Evolutionary conservation across 2,329 filamentous ascomycete species (phyloP).

Genomic region (Ambrosiella xylebori): DNA sequence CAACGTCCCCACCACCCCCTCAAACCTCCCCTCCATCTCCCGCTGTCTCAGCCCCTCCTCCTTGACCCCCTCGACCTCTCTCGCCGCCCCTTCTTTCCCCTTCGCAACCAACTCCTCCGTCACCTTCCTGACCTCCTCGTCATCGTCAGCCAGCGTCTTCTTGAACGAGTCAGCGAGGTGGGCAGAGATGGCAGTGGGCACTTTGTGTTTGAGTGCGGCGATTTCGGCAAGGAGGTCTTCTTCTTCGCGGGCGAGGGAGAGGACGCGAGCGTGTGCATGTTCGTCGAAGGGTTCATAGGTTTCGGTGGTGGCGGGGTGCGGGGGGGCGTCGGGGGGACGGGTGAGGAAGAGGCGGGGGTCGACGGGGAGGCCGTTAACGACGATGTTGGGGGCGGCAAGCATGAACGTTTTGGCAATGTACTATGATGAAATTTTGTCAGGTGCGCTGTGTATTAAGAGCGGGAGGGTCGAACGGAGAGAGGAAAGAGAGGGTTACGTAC

Average conservation of each 20-base stretch:
- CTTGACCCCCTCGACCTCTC: slow-evolving; percentile 19
- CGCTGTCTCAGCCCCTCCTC: slow-evolving; percentile 31
- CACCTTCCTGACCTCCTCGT: slow-evolving; percentile 24
- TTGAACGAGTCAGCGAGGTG: slow-evolving; percentile 25
- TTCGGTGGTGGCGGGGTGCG: slow-evolving; percentile 21
- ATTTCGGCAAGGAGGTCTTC: slow-evolving; percentile 48
- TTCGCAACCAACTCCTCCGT: slow-evolving; percentile 14
- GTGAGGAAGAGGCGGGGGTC: slow-evolving; percentile 44
- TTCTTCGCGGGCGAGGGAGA: slow-evolving; percentile 42
- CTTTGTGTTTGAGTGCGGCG: slow-evolving; percentile 37
- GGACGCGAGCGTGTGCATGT: slow-evolving; percentile 39
- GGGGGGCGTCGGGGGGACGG: slow-evolving; percentile 31
- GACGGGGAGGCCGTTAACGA: slow-evolving; percentile 43
- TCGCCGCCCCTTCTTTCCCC: slow-evolving; percentile 15
- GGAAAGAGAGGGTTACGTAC: slow-evolving; percentile 21
- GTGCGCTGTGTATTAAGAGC: neutral
- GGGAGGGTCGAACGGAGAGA: too few species aligned
- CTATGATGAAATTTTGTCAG: slow-evolving; percentile 19
- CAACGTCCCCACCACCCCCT: slow-evolving; percentile 31
- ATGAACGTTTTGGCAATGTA: slow-evolving; percentile 45
- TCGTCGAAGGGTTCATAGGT: slow-evolving; percentile 44
- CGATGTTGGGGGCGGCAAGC: slow-evolving; percentile 40
- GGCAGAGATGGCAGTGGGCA: slow-evolving; percentile 29
- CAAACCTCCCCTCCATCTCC: slow-evolving; percentile 27
- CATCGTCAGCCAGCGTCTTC: slow-evolving; percentile 28